These are phyloP conservation scores for Buxus sempervirens DNA, from an alignment of 164 flowering plant species.

Conservation along the genomic window DNA sequence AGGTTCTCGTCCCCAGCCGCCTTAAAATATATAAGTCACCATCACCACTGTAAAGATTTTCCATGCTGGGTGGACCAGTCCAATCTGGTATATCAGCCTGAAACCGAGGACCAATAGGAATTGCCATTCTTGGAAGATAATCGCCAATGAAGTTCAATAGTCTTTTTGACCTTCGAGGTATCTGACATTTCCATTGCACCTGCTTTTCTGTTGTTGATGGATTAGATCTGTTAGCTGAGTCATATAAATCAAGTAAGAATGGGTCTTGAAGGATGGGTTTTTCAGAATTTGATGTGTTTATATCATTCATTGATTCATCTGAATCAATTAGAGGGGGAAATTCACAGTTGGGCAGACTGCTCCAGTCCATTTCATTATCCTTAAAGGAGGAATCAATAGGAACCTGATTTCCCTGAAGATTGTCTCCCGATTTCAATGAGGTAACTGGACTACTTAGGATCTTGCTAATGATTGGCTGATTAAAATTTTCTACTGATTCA, in stretches of 20 bases:
- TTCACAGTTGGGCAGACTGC: background rate
- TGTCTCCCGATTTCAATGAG: slow-evolving; percentile 11
- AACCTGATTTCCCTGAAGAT: slow-evolving; percentile 14
- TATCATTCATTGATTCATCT: slow-evolving; percentile 21
- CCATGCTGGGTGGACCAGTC: slow-evolving; percentile 12
- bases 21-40: slow-evolving; percentile 18
- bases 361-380: slow-evolving; percentile 9
- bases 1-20: slow-evolving; percentile 41
- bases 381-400: slow-evolving; percentile 4
- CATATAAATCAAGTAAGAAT: slow-evolving; percentile 12
- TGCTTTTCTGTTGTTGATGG: slow-evolving; percentile 5
- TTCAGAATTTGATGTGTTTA: slow-evolving; percentile 7
- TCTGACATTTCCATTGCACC: slow-evolving; percentile 3
- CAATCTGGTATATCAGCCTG: slow-evolving; percentile 48
- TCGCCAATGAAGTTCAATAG: slow-evolving; percentile 21
- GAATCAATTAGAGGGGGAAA: slow-evolving; percentile 11
- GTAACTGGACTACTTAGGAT: slow-evolving; percentile 13
- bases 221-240: slow-evolving; percentile 9
- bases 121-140: slow-evolving; percentile 15
- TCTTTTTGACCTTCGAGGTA: slow-evolving; percentile 12
- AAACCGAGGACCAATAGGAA: slow-evolving; percentile 43
- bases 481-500: slow-evolving; percentile 12
- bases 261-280: slow-evolving; percentile 4
- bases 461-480: background rate
- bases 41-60: background rate